Evolutionary conservation across 139 green algal genomes (phyloP), one percentile per base, ranked within the genome.

Genomic region (Micromonas pusilla): DNA sequence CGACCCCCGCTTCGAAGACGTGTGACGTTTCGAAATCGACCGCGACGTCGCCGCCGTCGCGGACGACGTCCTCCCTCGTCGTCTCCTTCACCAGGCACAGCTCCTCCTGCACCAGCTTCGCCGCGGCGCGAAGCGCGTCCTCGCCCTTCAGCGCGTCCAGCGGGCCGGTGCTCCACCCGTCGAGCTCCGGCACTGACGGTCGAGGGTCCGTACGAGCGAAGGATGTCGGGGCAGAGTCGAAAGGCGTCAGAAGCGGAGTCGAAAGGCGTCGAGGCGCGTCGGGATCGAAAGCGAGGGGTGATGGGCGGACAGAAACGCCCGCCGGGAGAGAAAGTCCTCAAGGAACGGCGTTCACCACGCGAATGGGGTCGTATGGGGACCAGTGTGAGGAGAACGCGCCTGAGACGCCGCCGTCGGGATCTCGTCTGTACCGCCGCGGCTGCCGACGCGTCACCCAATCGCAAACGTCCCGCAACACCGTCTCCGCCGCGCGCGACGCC

Each of bases 101-200:
- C 33, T 74, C 67, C 33, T 74, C 36, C 67, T 52, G 34, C 23
- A 52, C 28, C 33, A 74, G 3, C n/a, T 28, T 52, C 31, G 67
- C 67, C 1, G 20, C 19, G 1, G 67, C 26, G 31, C 25, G 1
- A 1, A 74, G 53, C 32, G 67, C 67, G 33, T 57, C 67, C 63
- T 37, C 20, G 1, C 63, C 63, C 1, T 32, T 39, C 1, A 39
- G 28, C n/a, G 63, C 13, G 20, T 70, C 63, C 1, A 70, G 31
- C 2, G 63, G 31, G 31, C 28, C 63, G 28, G 2, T 70, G 63
- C 31, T 9, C 45, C 45, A 70, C 21, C 31, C 31, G 31, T 70
- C 6, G 3, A 70, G 63, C n/a, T 2, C 31, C 5, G 63, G 63
- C 20, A 70, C 31, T 34, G 54, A 65, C n/a, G n/a, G n/a, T n/a